Evolutionary conservation across 1,284 basidiomycete species (phyloP).

Genomic region (Exsudoporus floridanus): DNA sequence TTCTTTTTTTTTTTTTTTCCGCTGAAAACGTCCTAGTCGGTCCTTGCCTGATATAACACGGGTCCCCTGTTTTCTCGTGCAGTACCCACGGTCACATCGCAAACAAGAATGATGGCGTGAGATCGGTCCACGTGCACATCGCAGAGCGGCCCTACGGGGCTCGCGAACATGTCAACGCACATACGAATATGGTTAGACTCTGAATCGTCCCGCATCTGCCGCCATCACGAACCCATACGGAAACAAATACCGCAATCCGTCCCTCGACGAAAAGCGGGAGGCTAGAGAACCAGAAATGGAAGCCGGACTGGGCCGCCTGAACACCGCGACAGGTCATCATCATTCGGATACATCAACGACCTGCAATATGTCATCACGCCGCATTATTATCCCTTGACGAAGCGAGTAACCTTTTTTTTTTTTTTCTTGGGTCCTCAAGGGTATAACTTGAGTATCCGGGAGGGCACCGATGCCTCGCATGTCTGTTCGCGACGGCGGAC

Average conservation of each 20-base stretch:
- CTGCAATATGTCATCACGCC: background rate
- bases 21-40: background rate
- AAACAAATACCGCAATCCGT: slow-evolving; percentile 1
- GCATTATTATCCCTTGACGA: background rate
- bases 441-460: background rate
- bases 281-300: slow-evolving; percentile 6
- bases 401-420: background rate
- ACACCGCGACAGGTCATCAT: background rate
- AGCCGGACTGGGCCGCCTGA: slow-evolving; percentile 8
- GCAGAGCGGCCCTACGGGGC: background rate
- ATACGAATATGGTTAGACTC: background rate
- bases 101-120: background rate
- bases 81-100: background rate
- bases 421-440: background rate
- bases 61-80: background rate
- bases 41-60: background rate
- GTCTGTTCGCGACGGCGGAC: slow-evolving; percentile 4
- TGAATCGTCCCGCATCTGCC: background rate
- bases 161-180: background rate
- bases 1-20: too few species aligned
- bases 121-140: background rate
- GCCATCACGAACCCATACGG: background rate
- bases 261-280: slow-evolving; percentile 16
- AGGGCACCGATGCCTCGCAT: background rate
- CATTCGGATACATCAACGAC: background rate